phyloP scores from a whole-genome alignment of 768 basidiomycete species.

The Peribolospora baueri region DNA sequence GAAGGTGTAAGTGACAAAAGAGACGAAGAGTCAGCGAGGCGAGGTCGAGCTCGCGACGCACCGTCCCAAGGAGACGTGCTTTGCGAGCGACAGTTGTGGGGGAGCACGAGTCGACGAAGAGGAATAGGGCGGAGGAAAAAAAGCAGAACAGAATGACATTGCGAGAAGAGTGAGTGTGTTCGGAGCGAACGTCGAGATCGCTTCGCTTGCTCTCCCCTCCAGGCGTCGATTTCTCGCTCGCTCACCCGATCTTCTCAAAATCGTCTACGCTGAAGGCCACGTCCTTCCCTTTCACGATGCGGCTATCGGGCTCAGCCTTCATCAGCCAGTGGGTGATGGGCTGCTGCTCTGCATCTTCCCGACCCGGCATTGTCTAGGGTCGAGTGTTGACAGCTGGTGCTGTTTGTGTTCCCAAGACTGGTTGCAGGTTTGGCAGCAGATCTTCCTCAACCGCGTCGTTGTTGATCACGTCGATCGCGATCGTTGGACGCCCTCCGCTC shows the following conservation, averaged over 20 bases:
- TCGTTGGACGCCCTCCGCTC: no score
- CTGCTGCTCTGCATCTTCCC: no score
- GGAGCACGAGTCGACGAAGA: neutral
- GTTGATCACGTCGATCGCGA: no score
- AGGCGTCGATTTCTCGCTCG: no score
- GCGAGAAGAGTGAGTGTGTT: no score
- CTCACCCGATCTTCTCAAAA: slow-evolving; percentile 32
- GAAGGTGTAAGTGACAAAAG: neutral
- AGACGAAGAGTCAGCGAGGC: neutral
- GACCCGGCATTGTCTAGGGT: no score
- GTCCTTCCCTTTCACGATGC: slow-evolving; percentile 43
- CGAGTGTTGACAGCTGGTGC: no score
- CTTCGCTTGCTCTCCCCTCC: no score
- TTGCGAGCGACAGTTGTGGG: neutral
- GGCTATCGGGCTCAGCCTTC: slow-evolving; percentile 54
- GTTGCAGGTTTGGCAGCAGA: no score
- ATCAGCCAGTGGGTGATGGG: slow-evolving; percentile 35
- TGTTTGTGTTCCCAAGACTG: no score
- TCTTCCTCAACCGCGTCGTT: no score
- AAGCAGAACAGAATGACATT: neutral
- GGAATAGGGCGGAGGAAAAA: neutral
- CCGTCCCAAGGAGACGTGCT: slow-evolving; percentile 9
- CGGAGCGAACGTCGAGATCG: no score
- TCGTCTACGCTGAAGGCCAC: slow-evolving; percentile 81
- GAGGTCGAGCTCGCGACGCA: neutral